phyloP scores from a whole-genome alignment of 495 filamentous ascomycete species.

The Pseudoneurospora amorphoporcata region DNA sequence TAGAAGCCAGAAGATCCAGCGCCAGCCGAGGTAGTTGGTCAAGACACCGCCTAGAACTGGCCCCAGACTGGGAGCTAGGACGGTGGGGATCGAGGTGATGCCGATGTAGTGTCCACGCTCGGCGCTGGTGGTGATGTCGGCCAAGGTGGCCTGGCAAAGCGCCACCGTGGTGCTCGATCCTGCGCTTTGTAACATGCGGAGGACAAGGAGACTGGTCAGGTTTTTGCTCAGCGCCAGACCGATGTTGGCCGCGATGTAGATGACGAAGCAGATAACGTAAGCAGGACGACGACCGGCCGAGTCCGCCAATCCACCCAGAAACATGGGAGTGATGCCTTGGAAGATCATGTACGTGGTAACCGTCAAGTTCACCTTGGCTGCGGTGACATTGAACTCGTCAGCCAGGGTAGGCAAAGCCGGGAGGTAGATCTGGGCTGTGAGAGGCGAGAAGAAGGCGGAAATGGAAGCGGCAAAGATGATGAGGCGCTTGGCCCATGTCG shows the following conservation, averaged over 20 bases:
- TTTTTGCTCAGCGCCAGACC: constrained; percentile 40
- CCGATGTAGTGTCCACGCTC: constrained; percentile 42
- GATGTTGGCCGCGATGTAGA: constrained; percentile 48
- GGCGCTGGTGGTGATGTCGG: constrained; percentile 41
- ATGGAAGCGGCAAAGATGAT: constrained; percentile 52
- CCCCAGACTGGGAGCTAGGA: constrained; percentile 25
- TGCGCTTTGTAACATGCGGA: constrained; percentile 46
- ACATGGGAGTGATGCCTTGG: constrained; percentile 47
- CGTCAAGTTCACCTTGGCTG: constrained; percentile 50
- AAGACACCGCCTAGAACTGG: constrained; percentile 47
- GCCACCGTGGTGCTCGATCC: constrained; percentile 42
- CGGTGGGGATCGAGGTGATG: constrained; percentile 26
- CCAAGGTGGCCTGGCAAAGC: constrained; percentile 45
- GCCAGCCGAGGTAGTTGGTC: constrained; percentile 52
- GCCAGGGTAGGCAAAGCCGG: constrained; percentile 52
- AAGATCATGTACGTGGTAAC: constrained; percentile 53
- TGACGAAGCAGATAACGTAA: constrained; percentile 42
- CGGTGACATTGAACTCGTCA: constrained; percentile 40
- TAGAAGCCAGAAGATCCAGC: constrained; percentile 61
- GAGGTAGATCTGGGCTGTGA: constrained; percentile 63
- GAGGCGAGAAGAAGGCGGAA: constrained; percentile 57
- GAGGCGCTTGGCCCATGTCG: constrained; percentile 43
- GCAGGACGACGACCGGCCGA: constrained; percentile 42
- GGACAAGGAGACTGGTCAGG: constrained; percentile 40
- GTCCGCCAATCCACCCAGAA: constrained; percentile 49